Base-by-base conservation (phyloP, 2,329 filamentous ascomycete species). In the Aschersonia sp. region DNA sequence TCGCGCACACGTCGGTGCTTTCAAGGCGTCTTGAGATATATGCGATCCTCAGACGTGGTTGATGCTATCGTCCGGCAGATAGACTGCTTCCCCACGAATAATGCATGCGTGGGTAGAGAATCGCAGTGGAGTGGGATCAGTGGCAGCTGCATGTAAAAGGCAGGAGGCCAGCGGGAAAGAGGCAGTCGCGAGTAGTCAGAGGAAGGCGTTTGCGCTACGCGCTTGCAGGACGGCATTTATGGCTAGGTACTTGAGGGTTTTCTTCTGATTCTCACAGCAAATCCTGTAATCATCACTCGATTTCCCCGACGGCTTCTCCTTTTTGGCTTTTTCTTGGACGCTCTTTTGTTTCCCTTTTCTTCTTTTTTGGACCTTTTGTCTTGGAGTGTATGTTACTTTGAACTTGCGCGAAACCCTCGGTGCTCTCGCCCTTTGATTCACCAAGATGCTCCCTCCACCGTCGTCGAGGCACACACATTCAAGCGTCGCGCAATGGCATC, bases 331-430 rank as follows among this genome's bases (percentile, higher is more conserved):
- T 42, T 39, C 41, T 33, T 47, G 22, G 12, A 12, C 37, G 31
- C 7, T 30, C 31, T 9, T 40, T 52, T 53, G 55, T 57, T 56
- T 50, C 51, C 46, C 48, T 41, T 10, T 47, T 48, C 50, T 44
- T 58, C 53, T 60, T 52, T 53, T 56, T 57, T 56, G 51, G 52
- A 47, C 48, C 40, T 10, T 47, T 48, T 51, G 45, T 58, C 53
- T 60, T 59, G 57, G 53, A 49, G 53, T 49, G 47, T 52, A 58
- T 56, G 45, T 53, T 57, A 53, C 44, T 40, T 41, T 6, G 31
- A 42, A 41, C 39, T 46, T 43, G 11, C 44, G 40, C 22, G n/a
- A 42, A 42, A 42, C 9, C 8, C 11, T 14, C 11, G 14, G 22
- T 30, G n/a, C 14, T 31, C 30, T 30, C 5, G 32, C 33, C 39